Base-by-base conservation (phyloP, 129 eudicot species). In the Gnaphalium uliginosum region DNA sequence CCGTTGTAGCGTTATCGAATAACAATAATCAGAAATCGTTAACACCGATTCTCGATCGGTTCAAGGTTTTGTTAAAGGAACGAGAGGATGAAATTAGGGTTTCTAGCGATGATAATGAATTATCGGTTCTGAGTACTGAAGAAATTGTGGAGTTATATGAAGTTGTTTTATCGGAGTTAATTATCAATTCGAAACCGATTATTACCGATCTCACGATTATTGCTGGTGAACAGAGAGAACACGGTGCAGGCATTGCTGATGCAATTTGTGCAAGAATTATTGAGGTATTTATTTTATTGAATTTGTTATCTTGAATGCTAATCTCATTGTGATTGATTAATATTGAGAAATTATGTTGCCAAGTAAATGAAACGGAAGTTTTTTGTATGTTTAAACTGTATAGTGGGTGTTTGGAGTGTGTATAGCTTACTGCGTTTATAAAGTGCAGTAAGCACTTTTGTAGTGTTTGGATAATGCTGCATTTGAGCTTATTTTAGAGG, bases 191-290 rank as follows among this genome's bases (percentile, higher is more conserved):
- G 78, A 93, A 93, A 84, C 98, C 96, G 9, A 84, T 93, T 15
- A 93, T 93, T 60, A 90, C 96, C 59, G 98, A 93, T 85, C 96
- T 93, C 72, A 93, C 98, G 0, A 90, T 90, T 5, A 88, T 93
- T 41, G 96, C 98, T 22, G 98, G 98, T 8, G 98, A 90, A 57
- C 92, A 90, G 72, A 83, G 92, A 76, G 85, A 72, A 62, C 91
- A 90, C 13, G 93, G 79, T 2, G 82, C 76, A 60, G 97, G 97
- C 59, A 90, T 93, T 75, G 97, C 96, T 0, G 88, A 85, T 56
- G 98, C 96, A 2, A 87, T 93, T 77, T 88, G 96, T 72, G 83
- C 83, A 15, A 79, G 98, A 74, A 89, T 93, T 78, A 65, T 93
- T 27, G 96, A 93, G 97, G 98, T 93, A 81, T 33, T n/a, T 53